Percentiles rank a stretch among this genome's conserved stretches.
Conservation (phyloP, 257 asterid genomes). For the Dorcoceras hygrometricum region DNA sequence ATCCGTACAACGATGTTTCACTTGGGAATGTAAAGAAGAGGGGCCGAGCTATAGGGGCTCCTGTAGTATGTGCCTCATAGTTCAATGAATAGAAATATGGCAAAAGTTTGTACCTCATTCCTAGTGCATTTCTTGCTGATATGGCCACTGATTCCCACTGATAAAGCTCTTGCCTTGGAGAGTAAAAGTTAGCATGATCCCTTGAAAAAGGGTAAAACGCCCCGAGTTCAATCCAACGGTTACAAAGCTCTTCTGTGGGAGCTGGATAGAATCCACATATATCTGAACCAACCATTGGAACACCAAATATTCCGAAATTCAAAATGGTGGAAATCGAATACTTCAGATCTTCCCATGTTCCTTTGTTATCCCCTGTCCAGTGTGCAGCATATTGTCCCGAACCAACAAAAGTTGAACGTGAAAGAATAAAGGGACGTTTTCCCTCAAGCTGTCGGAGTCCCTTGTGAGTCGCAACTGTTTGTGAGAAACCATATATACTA, state of each 20-base stretch:
- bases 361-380: conserved; percentile 96
- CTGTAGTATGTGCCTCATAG: conserved; percentile 77
- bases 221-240: conserved; percentile 94
- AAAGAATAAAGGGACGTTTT: conserved; percentile 78
- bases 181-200: conserved; percentile 83
- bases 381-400: conserved; percentile 86
- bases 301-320: conserved; percentile 84
- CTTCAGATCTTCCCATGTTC: conserved; percentile 83
- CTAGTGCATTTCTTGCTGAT: conserved; percentile 88
- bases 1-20: conserved; percentile 46
- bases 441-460: conserved; percentile 68
- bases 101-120: conserved; percentile 80
- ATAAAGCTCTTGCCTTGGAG: conserved; percentile 96
- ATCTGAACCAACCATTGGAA: conserved; percentile 98
- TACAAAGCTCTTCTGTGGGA: conserved; percentile 88
- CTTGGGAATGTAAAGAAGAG: conserved; percentile 71
- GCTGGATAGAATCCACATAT: conserved; percentile 94
- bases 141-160: conserved; percentile 90
- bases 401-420: conserved; percentile 82
- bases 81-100: conserved; percentile 72
- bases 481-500: conserved; percentile 79
- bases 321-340: conserved; percentile 78
- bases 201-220: conserved; percentile 95
- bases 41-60: conserved; percentile 88
- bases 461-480: conserved; percentile 77